A percentile compares a stretch with the other conserved stretches of the same genome.
Conservation (phyloP, 495 filamentous ascomycete genomes). For the Umbilicaria muhlenbergii region DNA sequence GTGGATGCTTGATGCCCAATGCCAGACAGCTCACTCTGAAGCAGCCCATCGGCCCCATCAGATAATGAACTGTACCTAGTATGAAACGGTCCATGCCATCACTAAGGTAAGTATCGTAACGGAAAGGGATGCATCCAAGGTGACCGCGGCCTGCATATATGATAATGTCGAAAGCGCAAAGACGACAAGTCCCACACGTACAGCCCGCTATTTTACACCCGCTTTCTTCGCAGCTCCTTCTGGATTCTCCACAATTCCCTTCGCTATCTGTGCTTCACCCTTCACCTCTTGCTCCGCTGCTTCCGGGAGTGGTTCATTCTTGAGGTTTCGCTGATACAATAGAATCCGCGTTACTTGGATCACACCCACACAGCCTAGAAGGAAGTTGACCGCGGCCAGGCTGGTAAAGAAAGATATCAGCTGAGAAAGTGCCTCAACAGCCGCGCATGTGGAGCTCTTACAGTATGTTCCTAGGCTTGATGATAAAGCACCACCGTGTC, state of each 20-base stretch:
- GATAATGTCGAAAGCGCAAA: no score
- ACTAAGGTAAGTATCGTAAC: no score
- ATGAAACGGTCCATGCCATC: no score
- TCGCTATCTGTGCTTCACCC: constrained; percentile 30
- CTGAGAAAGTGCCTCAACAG: neutral
- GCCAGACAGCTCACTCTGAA: no score
- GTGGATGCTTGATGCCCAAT: no score
- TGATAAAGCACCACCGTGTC: constrained; percentile 97
- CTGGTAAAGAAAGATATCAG: constrained; percentile 22
- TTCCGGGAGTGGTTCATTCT: constrained; percentile 26
- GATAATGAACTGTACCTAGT: no score
- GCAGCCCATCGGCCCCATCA: no score
- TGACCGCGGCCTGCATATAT: no score
- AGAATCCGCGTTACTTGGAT: constrained; percentile 68
- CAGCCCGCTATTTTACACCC: constrained; percentile 2
- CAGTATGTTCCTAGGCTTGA: constrained; percentile 84
- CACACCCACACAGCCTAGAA: constrained; percentile 75
- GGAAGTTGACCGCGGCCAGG: constrained; percentile 94
- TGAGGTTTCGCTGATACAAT: constrained; percentile 44
- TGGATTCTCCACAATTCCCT: constrained; percentile 28
- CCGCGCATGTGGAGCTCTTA: constrained; percentile 23
- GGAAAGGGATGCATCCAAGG: no score
- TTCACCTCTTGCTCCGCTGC: constrained; percentile 28
- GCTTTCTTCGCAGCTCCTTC: constrained; percentile 26
- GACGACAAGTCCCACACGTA: no score